Conservation (phyloP, 208 protist genomes). For the Herpetomonas samuelpessoai region DNA sequence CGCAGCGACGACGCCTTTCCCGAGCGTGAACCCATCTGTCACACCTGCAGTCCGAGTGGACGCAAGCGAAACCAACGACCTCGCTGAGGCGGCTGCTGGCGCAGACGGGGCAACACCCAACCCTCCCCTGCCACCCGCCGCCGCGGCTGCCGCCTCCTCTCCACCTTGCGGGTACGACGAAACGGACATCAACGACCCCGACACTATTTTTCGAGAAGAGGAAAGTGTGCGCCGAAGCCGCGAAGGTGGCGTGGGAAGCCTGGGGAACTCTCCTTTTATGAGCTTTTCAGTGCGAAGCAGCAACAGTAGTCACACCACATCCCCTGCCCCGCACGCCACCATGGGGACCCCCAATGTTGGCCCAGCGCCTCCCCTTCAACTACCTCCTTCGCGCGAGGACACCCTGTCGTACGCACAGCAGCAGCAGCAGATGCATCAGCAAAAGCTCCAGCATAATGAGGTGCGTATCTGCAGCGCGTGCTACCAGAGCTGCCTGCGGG, state of each 20-base stretch:
- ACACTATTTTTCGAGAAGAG: neutral
- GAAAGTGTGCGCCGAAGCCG: neutral
- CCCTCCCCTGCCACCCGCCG: neutral
- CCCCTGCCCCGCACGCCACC: too few relatives aligned
- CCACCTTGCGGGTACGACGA: neutral
- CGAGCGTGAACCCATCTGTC: too few relatives aligned
- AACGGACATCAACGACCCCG: conserved; percentile 5
- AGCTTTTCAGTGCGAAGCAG: too few relatives aligned
- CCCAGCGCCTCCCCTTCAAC: neutral
- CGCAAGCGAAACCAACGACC: too few relatives aligned
- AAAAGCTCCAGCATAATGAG: conserved; percentile 17
- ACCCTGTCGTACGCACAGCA: conserved; percentile 3
- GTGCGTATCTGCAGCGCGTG: conserved; percentile 51
- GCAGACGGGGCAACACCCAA: too few relatives aligned
- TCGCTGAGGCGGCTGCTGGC: too few relatives aligned
- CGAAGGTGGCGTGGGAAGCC: neutral
- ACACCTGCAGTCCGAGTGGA: too few relatives aligned
- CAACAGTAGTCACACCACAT: too few relatives aligned
- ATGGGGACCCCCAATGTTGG: neutral
- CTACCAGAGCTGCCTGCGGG: conserved; percentile 57
- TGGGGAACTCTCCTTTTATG: neutral
- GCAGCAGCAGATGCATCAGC: neutral
- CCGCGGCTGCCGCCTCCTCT: neutral
- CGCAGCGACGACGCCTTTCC: too few relatives aligned
- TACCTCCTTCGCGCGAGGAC: too few relatives aligned